Base-by-base conservation (phyloP, 2,329 filamentous ascomycete genomes). In the Apiospora malaysiana region DNA sequence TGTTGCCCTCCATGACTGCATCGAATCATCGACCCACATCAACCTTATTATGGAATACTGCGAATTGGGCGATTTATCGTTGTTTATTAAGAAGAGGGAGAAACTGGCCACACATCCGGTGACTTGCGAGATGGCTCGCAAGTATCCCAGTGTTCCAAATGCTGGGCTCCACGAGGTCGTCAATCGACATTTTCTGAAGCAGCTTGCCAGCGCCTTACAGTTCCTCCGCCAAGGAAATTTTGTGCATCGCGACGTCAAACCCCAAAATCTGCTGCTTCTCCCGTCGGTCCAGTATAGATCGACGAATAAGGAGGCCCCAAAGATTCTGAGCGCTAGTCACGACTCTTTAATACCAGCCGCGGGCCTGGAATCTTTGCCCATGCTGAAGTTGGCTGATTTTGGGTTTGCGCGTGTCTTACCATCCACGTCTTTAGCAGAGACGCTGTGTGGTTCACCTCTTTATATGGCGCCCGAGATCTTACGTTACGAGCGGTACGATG, bases 381-480 rank as follows among this genome's bases (percentile, higher is more conserved):
- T 98, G 92, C 89, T 99, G 72, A 99, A 99, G 84, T 91, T 99
- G 76, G 96, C 96, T 71, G 96, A 99, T 83, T 99, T 99, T 79
- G 96, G 96, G n/a, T 99, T 99, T 80, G 96, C 96, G 70, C 91
- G 96, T 70, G 94, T 97, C 70, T 85, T 99, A 67, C 95, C 96
- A 1, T 91, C 93, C 9, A 97, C 95, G 0, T 95, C 95, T 6
- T 87, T 99, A 73, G 96, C 96, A 14, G 96, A 99, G 81, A 99
- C 96, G 0, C 89, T 99, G 0, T 99, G 96, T 81, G 96, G 96
- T 23, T 98, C 96, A 16, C 96, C 96, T 12, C 85, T 99, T 37
- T 99, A 99, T 84, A 99, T 99, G 96, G 96, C 96, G 0, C 96
- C 96, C 4, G 96, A 99, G 83, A 99, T 99, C 74, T 86, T 99